phyloP scores from a whole-genome alignment of 169 alveolate species.

The Plasmodium ovale region DNA sequence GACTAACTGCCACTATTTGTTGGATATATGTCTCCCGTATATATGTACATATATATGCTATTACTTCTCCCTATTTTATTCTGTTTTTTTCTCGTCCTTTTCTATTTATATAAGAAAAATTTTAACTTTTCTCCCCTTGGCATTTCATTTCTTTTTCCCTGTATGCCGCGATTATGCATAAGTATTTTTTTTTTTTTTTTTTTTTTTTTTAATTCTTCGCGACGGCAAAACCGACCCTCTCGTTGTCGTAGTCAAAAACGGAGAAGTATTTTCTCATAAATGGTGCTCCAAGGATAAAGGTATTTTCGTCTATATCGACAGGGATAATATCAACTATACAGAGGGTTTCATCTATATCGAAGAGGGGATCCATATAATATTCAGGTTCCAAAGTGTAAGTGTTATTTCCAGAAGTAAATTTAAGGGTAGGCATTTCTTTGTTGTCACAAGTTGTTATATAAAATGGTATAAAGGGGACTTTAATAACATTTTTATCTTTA shows the following conservation, averaged over 20 bases:
- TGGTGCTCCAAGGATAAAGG: constrained; percentile 75
- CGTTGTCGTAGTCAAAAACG: constrained; percentile 74
- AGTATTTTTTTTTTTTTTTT: neutral
- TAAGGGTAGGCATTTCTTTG: constrained; percentile 15
- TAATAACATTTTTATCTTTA: constrained; percentile 2
- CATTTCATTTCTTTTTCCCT: neutral
- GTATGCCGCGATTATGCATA: neutral
- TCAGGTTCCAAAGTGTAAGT: constrained; percentile 62
- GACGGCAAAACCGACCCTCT: constrained; percentile 63
- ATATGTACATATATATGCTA: too few relatives aligned
- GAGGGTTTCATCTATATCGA: constrained; percentile 12
- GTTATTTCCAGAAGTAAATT: constrained; percentile 24
- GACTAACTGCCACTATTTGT: too few relatives aligned
- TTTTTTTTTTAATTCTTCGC: constrained; percentile 35
- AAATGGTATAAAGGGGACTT: constrained; percentile 63
- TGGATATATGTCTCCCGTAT: too few relatives aligned
- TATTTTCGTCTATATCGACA: constrained; percentile 29
- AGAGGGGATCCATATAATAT: constrained; percentile 28
- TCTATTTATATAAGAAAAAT: neutral
- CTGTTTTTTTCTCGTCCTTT: neutral
- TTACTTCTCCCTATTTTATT: too few relatives aligned
- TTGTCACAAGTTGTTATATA: constrained; percentile 37
- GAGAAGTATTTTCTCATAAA: constrained; percentile 77
- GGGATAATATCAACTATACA: constrained; percentile 28
- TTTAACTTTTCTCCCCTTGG: neutral